Evolutionary conservation across 345 rosid genomes (phyloP), one percentile per base, ranked within the genome.

Genomic region (Salix purpurea): DNA sequence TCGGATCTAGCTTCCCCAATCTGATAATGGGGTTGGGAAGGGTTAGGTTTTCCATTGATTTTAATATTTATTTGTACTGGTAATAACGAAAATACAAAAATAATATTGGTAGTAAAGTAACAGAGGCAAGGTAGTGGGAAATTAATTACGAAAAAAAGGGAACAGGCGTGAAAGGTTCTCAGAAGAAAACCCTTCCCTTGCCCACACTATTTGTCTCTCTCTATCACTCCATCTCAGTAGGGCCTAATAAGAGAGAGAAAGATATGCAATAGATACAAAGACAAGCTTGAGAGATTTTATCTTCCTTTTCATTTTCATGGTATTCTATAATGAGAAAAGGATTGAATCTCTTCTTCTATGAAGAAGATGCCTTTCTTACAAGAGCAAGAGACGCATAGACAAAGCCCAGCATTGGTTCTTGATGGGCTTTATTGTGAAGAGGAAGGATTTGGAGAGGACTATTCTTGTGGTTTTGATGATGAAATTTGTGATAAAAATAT

Each of bases 371-470:
- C 91, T 74, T 77, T 56, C 62, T 56, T 89, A 77, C 88, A 79
- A 76, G 83, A 82, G 75, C 87, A 86, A 62, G 84, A 89, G 42
- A 83, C 74, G 23, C 82, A 67, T 39, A 88, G 65, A 68, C 89
- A 67, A 70, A 73, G 75, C 78, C 80, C 87, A 58, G 56, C 84
- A 60, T 77, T 84, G 79, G 77, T 79, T 42, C 87, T 84, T 60
- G 93, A 92, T 69, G 92, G 77, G 11, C 91, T 92, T 1, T 90
- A 72, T 23, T 94, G 97, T 11, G 95, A 94, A 74, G 96, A 92
- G 72, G 91, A 89, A 69, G 68, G 77, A 65, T 77, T 87, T 75
- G 88, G 70, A 28, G 88, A 76, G 2, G 90, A 84, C 69, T 48
- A 42, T 40, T 26, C 76, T 74, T 21, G 77, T 71, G 48, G 21